Evolutionary conservation across 768 basidiomycete genomes (phyloP).

Genomic region (Rhodotorula sphaerocarpa): DNA sequence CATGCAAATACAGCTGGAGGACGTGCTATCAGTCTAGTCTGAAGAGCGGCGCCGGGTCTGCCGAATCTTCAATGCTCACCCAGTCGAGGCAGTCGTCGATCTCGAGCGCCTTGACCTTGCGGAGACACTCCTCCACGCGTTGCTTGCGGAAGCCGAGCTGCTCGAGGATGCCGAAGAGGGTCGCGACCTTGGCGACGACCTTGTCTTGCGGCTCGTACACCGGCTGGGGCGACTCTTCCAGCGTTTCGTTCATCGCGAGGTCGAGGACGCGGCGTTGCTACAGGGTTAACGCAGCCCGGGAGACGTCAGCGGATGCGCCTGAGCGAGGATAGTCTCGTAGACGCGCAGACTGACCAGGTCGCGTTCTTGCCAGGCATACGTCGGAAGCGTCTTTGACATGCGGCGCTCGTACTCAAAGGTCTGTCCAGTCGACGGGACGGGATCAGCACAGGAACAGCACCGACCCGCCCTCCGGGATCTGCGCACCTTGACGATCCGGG

Average conservation of each 20-base stretch:
- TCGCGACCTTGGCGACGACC: conserved; percentile 58
- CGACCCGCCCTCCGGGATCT: too few species aligned
- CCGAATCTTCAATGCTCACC: conserved; percentile 50
- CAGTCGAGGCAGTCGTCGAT: conserved; percentile 87
- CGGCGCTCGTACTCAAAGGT: conserved; percentile 73
- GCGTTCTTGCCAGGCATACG: conserved; percentile 26
- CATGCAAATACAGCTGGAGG: conserved; percentile 58
- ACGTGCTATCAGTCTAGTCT: not conserved
- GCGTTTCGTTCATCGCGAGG: conserved; percentile 9
- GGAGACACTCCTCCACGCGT: conserved; percentile 63
- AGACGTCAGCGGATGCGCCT: not conserved
- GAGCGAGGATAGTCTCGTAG: conserved; percentile 39
- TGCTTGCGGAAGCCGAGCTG: conserved; percentile 67
- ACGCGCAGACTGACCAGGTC: conserved; percentile 16
- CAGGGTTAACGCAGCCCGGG: not conserved
- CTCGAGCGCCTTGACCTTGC: conserved; percentile 57
- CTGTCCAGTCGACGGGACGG: conserved; percentile 44
- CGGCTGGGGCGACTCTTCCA: conserved; percentile 32
- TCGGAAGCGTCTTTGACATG: conserved; percentile 56
- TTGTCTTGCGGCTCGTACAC: conserved; percentile 64
- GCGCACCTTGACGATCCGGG: conserved; percentile 60
- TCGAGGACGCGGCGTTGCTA: conserved; percentile 32
- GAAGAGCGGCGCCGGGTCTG: not conserved
- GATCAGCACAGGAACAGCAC: too few species aligned
- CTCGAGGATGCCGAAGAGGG: conserved; percentile 71